These are phyloP conservation scores for Flaveria floridana DNA, from an alignment of 140 eudicot genomes.

Conservation along the genomic window DNA sequence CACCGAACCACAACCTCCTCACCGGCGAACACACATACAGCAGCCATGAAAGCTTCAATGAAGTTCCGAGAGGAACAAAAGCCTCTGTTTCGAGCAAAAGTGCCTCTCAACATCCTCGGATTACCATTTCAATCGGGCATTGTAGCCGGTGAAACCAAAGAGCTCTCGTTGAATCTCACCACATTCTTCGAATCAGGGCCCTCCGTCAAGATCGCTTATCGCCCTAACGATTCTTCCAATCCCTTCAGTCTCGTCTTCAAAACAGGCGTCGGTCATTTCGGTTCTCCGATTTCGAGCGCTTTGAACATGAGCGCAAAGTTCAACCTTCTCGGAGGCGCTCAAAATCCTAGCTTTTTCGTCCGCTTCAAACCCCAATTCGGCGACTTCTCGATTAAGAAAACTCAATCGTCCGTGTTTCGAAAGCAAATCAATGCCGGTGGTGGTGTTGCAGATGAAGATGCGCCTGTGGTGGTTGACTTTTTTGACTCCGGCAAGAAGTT, in stretches of 20 bases:
- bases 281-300: slow-evolving; percentile 69
- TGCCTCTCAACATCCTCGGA: slow-evolving; percentile 56
- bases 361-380: slow-evolving; percentile 80
- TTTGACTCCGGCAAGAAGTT: slow-evolving; percentile 38
- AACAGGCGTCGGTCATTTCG: slow-evolving; percentile 73
- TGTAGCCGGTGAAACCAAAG: slow-evolving; percentile 77
- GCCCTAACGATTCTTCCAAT: slow-evolving; percentile 64
- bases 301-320: slow-evolving; percentile 81
- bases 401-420: slow-evolving; percentile 48
- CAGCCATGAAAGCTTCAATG: slow-evolving; percentile 76
- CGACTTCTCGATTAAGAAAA: slow-evolving; percentile 61
- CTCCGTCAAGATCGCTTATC: slow-evolving; percentile 56
- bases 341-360: slow-evolving; percentile 63
- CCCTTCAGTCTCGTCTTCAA: slow-evolving; percentile 68
- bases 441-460: slow-evolving; percentile 32
- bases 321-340: slow-evolving; percentile 36
- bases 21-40: slow-evolving; percentile 14
- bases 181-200: slow-evolving; percentile 82
- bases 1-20: slow-evolving; percentile 11
- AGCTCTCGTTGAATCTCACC: slow-evolving; percentile 53
- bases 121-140: slow-evolving; percentile 76
- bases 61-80: slow-evolving; percentile 76
- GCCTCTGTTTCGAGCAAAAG: slow-evolving; percentile 70
- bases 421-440: slow-evolving; percentile 26
- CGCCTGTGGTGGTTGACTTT: slow-evolving; percentile 34